Evolutionary conservation across 805 yeast genomes (phyloP), one percentile per base, ranked within the genome.

Genomic region (Komagataella mondaviorum): DNA sequence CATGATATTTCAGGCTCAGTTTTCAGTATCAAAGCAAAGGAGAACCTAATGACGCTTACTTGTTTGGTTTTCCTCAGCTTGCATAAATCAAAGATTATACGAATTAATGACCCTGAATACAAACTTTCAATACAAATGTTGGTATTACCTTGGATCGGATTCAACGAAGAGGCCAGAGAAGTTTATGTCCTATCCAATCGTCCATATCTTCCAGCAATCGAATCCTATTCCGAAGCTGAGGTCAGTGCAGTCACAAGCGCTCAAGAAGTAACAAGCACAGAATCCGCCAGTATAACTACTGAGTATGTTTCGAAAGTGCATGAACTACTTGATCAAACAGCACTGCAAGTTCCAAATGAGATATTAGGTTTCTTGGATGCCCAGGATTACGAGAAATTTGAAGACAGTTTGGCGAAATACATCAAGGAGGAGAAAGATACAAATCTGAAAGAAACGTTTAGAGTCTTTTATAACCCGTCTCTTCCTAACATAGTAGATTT

Each of bases 71-170:
- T 30, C 14, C n/a, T 30, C 14, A 30, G 39, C 39, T 30, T 30
- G 39, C 39, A 30, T 8, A 30, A 30, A 8, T 30, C 72, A 51
- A 71, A 70, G 0, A 61, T 77, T 55, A 70, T 80, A 47, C 68
- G 69, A 43, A 60, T 78, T 18, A 67, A 67, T 39, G 70, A 71
- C 47, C 70, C 75, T 12, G 85, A 81, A 55, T 81, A 78, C 59
- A 67, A 72, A 6, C 71, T 78, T 51, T 88, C 81, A 56, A 60
- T 84, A 20, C 84, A 81, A 56, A 72, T 78, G 6, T 65, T 84
- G 43, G 64, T 84, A 49, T 71, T 84, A 55, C 77, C 75, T 51
- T 83, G 88, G 87, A 76, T 83, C 43, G 82, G 84, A 4, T 68
- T 68, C 2, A 55, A 80, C 0, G 81, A 84, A 0, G 86, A 80